Percentiles rank a stretch among this genome's conserved stretches.
Evolutionary conservation across 768 basidiomycete genomes (phyloP).

Genomic region (Russula earlei): DNA sequence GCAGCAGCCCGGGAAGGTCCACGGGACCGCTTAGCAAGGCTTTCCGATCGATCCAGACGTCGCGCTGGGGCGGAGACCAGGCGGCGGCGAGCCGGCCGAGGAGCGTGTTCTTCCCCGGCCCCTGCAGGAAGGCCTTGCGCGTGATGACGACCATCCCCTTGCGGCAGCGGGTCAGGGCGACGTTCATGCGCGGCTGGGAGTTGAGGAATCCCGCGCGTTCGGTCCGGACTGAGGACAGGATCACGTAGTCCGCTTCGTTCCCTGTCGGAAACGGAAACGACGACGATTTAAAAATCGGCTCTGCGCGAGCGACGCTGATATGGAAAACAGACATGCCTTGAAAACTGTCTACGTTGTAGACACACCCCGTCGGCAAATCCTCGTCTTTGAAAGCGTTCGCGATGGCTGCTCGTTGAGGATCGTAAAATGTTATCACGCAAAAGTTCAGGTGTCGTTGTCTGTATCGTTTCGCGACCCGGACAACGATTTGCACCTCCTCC

Average conservation of each 20-base stretch:
- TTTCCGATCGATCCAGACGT: conserved; percentile 26
- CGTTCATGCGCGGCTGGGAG: conserved; percentile 40
- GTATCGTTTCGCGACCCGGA: conserved; percentile 6
- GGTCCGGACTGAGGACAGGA: conserved; percentile 45
- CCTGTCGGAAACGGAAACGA: too few species aligned
- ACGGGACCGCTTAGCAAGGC: background rate
- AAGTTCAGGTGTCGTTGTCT: conserved; percentile 23
- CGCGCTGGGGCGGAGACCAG: conserved; percentile 23
- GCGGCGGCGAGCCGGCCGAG: conserved; percentile 30
- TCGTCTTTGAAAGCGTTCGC: conserved; percentile 28
- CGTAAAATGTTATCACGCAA: conserved; percentile 46
- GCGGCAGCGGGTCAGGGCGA: conserved; percentile 31
- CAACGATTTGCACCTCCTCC: conserved; percentile 5
- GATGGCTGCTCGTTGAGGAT: conserved; percentile 40
- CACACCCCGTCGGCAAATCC: conserved; percentile 27
- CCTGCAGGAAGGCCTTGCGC: conserved; percentile 32
- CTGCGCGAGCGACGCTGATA: background rate
- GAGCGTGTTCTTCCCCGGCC: conserved; percentile 30
- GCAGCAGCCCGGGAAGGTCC: background rate
- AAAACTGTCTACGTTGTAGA: conserved; percentile 9
- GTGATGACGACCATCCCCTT: conserved; percentile 41
- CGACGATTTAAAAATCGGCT: background rate
- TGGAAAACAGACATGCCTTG: background rate
- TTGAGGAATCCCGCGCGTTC: conserved; percentile 37
- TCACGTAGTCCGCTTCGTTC: conserved; percentile 41